Base-by-base conservation (phyloP, 257 asterid genomes). In the Solanum gracilifrons region DNA sequence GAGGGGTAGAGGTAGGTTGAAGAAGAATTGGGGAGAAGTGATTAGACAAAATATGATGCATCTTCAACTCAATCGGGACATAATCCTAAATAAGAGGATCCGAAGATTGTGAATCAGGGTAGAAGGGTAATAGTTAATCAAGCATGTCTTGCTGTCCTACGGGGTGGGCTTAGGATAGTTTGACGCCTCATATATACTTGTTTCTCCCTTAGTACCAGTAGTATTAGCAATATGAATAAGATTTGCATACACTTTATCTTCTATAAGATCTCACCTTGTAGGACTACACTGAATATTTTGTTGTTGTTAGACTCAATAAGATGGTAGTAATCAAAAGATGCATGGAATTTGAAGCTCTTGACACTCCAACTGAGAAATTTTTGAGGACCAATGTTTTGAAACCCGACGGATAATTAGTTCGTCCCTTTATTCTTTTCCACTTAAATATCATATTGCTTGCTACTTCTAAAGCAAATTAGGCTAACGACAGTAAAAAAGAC, bases 371-470 rank as follows among this genome's bases (percentile, higher is more conserved):
- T 74, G 27, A 72, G 80, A 72, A 73, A 73, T 73, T 27, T 15
- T 0, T 0, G 0, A 20, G 0, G 29, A 73, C 29, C 9, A 73
- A 0, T 20, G 1, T 15, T 33, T 33, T 35, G 15, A 18, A 72
- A 72, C 43, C 9, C 16, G 1, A 8, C 1, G 7, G 25, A 36
- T 74, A 20, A 21, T 36, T 36, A 36, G 0, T 36, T 5, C 11
- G 0, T 35, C 10, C 0, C 29, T 74, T 36, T 21, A 11, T 21
- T 23, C 20, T 74, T 36, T 27, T 75, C 83, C 31, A 23, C 33
- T 36, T 37, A 75, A 75, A 75, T 12, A 37, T 35, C 5, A 73
- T 60, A 23, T 18, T 9, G 29, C 29, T 23, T 60, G 32, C 72
- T 64, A 11, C 32, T 64, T 64, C 31, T 11, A 10, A 25, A 5